Evolutionary conservation across 2,329 filamentous ascomycete genomes (phyloP), one percentile per base, ranked within the genome.

Genomic region (Sporothrix humicola): DNA sequence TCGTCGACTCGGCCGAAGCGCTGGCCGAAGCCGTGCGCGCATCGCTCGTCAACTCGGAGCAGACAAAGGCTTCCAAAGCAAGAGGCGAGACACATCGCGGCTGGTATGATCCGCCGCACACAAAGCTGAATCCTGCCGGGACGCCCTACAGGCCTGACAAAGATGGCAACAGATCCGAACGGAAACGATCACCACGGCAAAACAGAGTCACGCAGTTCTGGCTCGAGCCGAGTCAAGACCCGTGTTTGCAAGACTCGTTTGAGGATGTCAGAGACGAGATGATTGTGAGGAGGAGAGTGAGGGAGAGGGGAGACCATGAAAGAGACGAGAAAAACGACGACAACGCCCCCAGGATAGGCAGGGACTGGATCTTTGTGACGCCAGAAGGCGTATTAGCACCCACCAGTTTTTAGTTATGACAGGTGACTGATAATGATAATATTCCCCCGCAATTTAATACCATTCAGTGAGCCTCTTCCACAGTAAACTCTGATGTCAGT

Each of bases 1-100:
- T 87, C 72, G 79, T 87, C 44, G 81, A 83, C 17, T 83, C 77
- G 2, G 80, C 85, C 31, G 81, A 81, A 4, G 82, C 83, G 7
- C 77, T 90, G 69, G 73, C 65, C 9, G 69, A 44, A 2, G 71
- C 17, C 1, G 69, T 76, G 31, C 12, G n/a, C 20, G 23, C 20
- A 10, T 20, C 50, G 5, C 56, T 69, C 12, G 7, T 66, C 7
- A 17, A 10, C 7, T n/a, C 56, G 8, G 20, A 31, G 23, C 20
- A 15, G 26, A n/a, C 44, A 42, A 23, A 12, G 6, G 3, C 17
- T 3, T 13, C 0, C 10, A 23, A 17, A 23, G 26, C 0, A 42
- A 9, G 23, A 52, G 17, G 46, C 50, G 23, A 66, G 2, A n/a
- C 44, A 31, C 20, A 17, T 7, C 37, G 59, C 0, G 63, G 63